phyloP scores from a whole-genome alignment of 352 stramenopile genomes.

The Globisporangium recalcitrans region DNA sequence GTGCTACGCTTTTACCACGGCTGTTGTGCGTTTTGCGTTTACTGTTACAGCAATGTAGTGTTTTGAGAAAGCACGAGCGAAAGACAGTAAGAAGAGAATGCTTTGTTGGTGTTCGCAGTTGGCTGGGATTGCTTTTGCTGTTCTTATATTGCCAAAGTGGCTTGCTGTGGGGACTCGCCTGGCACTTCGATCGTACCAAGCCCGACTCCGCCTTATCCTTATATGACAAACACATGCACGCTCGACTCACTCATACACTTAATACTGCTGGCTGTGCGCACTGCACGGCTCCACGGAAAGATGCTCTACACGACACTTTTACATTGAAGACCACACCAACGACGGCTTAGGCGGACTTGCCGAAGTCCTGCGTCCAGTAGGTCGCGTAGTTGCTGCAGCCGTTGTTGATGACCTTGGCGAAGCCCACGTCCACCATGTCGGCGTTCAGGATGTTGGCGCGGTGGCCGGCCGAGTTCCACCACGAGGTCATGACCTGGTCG shows the following conservation, averaged over 20 bases:
- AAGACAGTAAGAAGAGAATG: background rate
- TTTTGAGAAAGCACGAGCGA: background rate
- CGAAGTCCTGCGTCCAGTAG: constrained; percentile 18
- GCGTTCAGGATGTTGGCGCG: constrained; percentile 41
- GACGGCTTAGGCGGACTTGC: constrained; percentile 13
- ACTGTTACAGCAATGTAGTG: background rate
- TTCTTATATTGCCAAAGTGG: constrained; percentile 6
- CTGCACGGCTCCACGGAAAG: background rate
- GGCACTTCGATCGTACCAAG: constrained; percentile 19
- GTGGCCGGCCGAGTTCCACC: constrained; percentile 44
- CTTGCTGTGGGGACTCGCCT: background rate
- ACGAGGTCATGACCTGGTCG: constrained; percentile 36
- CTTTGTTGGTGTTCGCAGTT: constrained; percentile 1
- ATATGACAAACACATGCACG: constrained; percentile 1
- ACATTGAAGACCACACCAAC: background rate
- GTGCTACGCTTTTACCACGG: no score
- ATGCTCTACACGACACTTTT: background rate
- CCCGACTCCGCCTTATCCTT: background rate
- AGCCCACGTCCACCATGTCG: constrained; percentile 9
- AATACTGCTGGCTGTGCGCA: constrained; percentile 4
- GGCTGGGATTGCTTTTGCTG: constrained; percentile 1
- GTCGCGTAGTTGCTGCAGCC: constrained; percentile 12
- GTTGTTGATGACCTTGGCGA: constrained; percentile 6
- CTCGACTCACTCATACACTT: background rate
- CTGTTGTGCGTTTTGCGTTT: background rate